Conservation (phyloP, 2,329 filamentous ascomycete genomes). For the Botryotinia globosa region DNA sequence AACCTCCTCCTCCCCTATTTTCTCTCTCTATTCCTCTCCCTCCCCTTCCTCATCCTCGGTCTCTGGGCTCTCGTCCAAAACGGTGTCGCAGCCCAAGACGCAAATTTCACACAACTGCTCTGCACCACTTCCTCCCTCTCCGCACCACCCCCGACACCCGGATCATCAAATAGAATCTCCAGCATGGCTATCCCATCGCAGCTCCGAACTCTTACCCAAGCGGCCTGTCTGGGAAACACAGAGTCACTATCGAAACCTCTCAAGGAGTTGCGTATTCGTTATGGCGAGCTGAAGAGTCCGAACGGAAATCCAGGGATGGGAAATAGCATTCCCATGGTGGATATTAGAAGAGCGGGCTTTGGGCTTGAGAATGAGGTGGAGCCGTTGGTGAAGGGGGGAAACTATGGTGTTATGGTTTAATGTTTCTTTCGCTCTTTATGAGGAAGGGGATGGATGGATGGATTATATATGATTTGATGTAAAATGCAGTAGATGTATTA, state of each 20-base stretch:
- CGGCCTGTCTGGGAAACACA: not conserved
- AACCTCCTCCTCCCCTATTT: conserved; percentile 31
- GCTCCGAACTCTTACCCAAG: not conserved
- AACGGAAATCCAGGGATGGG: not conserved
- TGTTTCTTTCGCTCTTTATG: not conserved
- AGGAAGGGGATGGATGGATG: not conserved
- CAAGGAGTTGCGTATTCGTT: not conserved
- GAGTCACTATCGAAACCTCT: not conserved
- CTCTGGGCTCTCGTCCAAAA: not conserved
- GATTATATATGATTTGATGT: not conserved
- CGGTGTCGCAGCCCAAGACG: not conserved
- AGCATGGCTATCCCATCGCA: not conserved
- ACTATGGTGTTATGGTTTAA: not conserved
- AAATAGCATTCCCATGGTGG: not conserved
- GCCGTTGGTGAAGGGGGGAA: not conserved
- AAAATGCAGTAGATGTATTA: not conserved
- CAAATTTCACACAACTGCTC: not conserved
- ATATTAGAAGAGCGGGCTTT: not conserved
- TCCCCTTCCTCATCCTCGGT: conserved; percentile 26
- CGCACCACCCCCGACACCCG: not conserved
- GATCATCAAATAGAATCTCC: not conserved
- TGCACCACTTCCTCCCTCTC: not conserved
- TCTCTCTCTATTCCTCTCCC: conserved; percentile 20
- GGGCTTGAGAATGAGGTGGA: not conserved
- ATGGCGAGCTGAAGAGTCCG: not conserved